phyloP scores from a whole-genome alignment of 345 rosid species.

The Populus pruinosa region DNA sequence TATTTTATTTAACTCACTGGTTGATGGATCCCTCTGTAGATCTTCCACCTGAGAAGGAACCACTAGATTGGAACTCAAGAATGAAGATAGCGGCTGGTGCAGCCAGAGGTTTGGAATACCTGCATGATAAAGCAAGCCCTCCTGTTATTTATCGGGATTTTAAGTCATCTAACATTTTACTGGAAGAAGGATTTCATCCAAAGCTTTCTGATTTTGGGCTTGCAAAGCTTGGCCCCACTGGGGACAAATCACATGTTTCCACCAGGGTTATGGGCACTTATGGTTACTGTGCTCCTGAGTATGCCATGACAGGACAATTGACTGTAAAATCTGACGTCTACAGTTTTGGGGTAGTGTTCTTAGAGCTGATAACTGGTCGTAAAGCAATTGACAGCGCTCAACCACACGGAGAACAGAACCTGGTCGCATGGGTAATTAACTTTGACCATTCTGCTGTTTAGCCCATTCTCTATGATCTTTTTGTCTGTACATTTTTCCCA shows the following conservation, averaged over 20 bases:
- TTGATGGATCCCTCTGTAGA: conserved; percentile 36
- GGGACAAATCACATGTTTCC: conserved; percentile 97
- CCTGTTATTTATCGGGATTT: conserved; percentile 97
- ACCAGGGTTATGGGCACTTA: conserved; percentile 99
- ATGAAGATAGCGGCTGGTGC: conserved; percentile 99
- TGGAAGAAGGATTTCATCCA: conserved; percentile 86
- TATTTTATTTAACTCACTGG: neutral
- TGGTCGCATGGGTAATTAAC: conserved; percentile 77
- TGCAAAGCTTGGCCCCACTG: conserved; percentile 95
- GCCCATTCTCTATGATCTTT: neutral
- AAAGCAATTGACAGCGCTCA: conserved; percentile 79
- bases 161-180: conserved; percentile 90
- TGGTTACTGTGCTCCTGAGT: conserved; percentile 99
- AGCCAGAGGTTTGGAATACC: conserved; percentile 89
- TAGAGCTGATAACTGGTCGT: conserved; percentile 94
- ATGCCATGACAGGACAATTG: conserved; percentile 98
- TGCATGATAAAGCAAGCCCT: conserved; percentile 91
- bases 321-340: conserved; percentile 95
- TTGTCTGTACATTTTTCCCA: neutral
- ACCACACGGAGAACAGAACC: conserved; percentile 96
- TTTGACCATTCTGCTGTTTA: neutral
- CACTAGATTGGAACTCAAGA: conserved; percentile 91
- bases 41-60: conserved; percentile 89
- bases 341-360: conserved; percentile 90
- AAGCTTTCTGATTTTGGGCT: conserved; percentile 98